Base-by-base conservation (phyloP, 2,329 filamentous ascomycete genomes). In the Arthrocladium fulminans region DNA sequence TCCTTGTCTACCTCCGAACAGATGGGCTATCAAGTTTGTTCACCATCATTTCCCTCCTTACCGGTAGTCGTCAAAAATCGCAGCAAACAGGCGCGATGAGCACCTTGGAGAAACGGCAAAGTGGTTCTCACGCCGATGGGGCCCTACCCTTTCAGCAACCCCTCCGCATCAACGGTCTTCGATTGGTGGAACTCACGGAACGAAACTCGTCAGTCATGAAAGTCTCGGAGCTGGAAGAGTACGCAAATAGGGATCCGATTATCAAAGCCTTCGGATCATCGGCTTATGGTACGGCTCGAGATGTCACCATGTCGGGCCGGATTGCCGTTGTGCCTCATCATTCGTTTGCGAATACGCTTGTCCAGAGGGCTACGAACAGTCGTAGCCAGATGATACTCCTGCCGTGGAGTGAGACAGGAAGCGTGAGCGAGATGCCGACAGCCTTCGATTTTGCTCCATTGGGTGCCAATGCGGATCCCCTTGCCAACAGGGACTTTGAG, bases 181-280 rank as follows among this genome's bases (percentile, higher is more conserved):
- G 89, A 12, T 76, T 97, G 13, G 69, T 94, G 42, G 86, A 94
- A 61, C 77, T 97, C 10, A 94, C 87, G 0, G 89, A 96, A 59
- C 88, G 90, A 75, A 85, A 87, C 35, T 96, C 90, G 0, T 89
- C 88, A 15, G 90, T 96, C 58, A 97, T 97, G 90, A 84, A 87
- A 58, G 87, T 94, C 9, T 83, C 88, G 0, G 88, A 94, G 60
- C 75, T 83, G 2, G 84, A 88, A 32, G 86, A 92, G 42, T 77
- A 81, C 52, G 77, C 78, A 22, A 73, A 77, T 5, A 76, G 78
- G 59, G 90, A 97, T 59, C 88, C 90, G 0, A 83, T 97, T 3
- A 80, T 96, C 47, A 95, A 94, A 62, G 86, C 87, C 0, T 96
- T 96, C 74, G 80, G 86, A 41, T 87, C 88, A 0, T 89, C 96